Base-by-base conservation (phyloP, 768 basidiomycete genomes). In the Leccinellum rugosiceps region DNA sequence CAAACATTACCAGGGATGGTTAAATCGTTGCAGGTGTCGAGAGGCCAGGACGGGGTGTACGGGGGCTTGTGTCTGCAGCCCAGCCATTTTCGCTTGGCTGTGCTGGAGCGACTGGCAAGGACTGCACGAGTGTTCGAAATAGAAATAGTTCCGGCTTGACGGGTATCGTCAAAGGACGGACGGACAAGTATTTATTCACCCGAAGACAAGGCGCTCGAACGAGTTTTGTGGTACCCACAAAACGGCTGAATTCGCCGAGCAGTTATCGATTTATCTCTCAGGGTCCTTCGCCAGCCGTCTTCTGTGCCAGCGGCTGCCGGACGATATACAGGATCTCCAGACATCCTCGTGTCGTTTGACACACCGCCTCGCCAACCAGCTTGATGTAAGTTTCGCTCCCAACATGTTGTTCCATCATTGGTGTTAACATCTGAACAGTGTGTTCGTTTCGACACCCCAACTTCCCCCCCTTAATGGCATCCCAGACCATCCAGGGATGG, bases 401-500 rank as follows among this genome's bases (percentile, higher is more conserved):
- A 13, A 38, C n/a, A 11, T 38, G 17, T 21, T 3, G 51, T 19
- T 19, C 13, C 23, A 47, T 41, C 8, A 58, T 64, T 55, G 50
- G 45, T 52, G 45, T 53, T 64, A n/a, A 41, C 58, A 63, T 60
- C 41, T 45, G 44, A 3, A 10, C 50, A 55, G 48, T 23, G 13
- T 50, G 43, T 23, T n/a, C 4, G 25, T 38, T 15, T 28, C 14
- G 28, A n/a, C 45, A 56, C 43, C 45, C 17, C 30, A 19, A 19
- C 43, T 23, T 44, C 35, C 46, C 14, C n/a, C 28, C 44, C 13
- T 46, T 31, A 19, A 70, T 70, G 69, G 44, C 68, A 45, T 70
- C 58, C 21, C 70, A 68, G 53, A 32, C 49, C 15, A 50, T 58
- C 14, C 70, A 65, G 23, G 68, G 64, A 63, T 72, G 71, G 71